Base-by-base conservation (phyloP, 306 rosid genomes). In the Citrullus colocynthis region DNA sequence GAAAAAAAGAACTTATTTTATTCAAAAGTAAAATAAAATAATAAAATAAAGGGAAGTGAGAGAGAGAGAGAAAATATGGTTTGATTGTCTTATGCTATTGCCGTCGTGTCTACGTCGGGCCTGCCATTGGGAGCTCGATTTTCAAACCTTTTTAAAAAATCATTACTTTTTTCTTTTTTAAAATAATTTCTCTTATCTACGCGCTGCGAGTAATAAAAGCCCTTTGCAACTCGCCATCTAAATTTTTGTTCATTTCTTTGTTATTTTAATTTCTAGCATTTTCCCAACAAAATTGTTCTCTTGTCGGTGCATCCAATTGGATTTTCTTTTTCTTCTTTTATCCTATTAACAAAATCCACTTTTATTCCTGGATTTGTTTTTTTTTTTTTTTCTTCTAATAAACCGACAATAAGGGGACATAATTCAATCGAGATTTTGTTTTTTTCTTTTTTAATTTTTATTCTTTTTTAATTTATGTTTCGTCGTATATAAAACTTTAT, bases 31-130 rank as follows among this genome's bases (percentile, higher is more conserved):
- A 39, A 63, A 65, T 9, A 39, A 30, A 73, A 72, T 7, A 42
- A 9, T 36, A 64, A 37, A 62, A 62, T 14, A 62, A 57, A 71
- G 14, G 28, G 28, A 24, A n/a, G 44, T n/a, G n/a, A 34, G 77
- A 9, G 12, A 74, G 51, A 52, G 67, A 9, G 54, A 9, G 48
- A 2, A 0, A 4, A 30, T 34, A 4, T 9, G 45, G 55, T 75
- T 15, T 16, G 6, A 63, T 58, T 70, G 57, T 70, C 12, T 70
- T 28, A 70, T 44, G 20, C 16, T 24, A 44, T 74, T 79, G 81
- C 74, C 91, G 91, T 85, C 41, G 82, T 49, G 88, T 85, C 87
- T 79, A 89, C 90, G 88, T 85, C 81, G 82, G 78, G 79, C 82
- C 45, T 71, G 84, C 85, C 85, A 42, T 57, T 28, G 9, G 77